phyloP scores from a whole-genome alignment of 129 eudicot genomes.

The Cynara cardunculus region DNA sequence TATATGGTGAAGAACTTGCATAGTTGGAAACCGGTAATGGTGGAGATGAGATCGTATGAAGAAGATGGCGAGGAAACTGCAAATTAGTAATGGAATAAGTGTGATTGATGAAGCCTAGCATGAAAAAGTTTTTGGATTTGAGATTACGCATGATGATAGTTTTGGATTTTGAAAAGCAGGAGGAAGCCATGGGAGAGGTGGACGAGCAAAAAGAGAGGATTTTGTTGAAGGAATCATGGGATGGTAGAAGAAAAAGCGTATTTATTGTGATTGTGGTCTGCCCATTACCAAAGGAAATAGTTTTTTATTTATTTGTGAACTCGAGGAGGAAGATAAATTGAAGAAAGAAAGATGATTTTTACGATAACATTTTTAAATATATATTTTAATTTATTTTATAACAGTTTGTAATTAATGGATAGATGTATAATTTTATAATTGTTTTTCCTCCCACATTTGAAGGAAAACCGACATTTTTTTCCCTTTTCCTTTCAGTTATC shows the following conservation, averaged over 20 bases:
- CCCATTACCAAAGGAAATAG: not conserved
- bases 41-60: conserved; percentile 16
- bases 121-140: conserved; percentile 7
- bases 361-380: too few relatives aligned
- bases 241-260: not conserved
- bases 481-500: too few relatives aligned
- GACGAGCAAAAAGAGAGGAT: not conserved
- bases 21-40: not conserved
- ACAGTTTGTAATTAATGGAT: too few relatives aligned
- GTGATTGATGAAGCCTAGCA: not conserved
- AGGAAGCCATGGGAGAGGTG: conserved; percentile 25
- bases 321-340: too few relatives aligned
- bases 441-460: not conserved
- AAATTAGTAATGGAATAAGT: conserved; percentile 9
- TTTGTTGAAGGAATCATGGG: not conserved
- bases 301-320: too few relatives aligned
- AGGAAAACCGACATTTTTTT: too few relatives aligned
- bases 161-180: conserved; percentile 23
- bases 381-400: too few relatives aligned
- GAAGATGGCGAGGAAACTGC: not conserved
- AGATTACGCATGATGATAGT: conserved; percentile 3
- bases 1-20: not conserved
- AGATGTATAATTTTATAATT: too few relatives aligned
- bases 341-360: too few relatives aligned
- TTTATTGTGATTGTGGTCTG: not conserved